Percentiles rank a stretch among this genome's conserved stretches.
phyloP scores from a whole-genome alignment of 1,284 basidiomycete species.

The Ceratobasidium sp. region DNA sequence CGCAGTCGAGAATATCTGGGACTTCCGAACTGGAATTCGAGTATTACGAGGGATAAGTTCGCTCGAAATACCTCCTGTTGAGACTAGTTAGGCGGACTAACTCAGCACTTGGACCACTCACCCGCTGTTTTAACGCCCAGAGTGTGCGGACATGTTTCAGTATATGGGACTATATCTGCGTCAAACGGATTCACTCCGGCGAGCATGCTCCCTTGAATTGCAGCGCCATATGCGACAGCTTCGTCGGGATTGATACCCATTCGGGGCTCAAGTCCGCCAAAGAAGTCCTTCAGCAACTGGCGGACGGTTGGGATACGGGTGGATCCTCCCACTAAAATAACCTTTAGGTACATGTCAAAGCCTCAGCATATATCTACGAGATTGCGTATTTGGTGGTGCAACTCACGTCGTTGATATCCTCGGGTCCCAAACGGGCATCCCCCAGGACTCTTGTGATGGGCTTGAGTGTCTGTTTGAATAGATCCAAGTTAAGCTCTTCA shows the following conservation, averaged over 20 bases:
- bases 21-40: slow-evolving; percentile 97
- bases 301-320: slow-evolving; percentile 99
- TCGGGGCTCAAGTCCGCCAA: slow-evolving; percentile 95
- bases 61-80: slow-evolving; percentile 73
- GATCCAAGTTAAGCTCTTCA: slow-evolving; percentile 96
- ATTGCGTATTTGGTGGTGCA: no score
- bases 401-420: slow-evolving; percentile 71
- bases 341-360: slow-evolving; percentile 65
- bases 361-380: no score
- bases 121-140: slow-evolving; percentile 79
- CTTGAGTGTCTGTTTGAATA: slow-evolving; percentile 98
- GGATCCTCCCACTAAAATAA: slow-evolving; percentile 98
- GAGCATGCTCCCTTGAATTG: no score
- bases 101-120: no score
- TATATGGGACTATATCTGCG: no score
- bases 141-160: slow-evolving; percentile 95
- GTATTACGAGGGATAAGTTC: slow-evolving; percentile 95
- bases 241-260: slow-evolving; percentile 99
- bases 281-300: slow-evolving; percentile 97
- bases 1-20: slow-evolving; percentile 94
- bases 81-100: background rate
- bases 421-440: slow-evolving; percentile 97
- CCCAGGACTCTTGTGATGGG: slow-evolving; percentile 99
- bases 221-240: slow-evolving; percentile 99
- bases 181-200: no score